Base-by-base conservation (phyloP, 192 early-diverging fungal species). In the Linnemannia schmuckeri region DNA sequence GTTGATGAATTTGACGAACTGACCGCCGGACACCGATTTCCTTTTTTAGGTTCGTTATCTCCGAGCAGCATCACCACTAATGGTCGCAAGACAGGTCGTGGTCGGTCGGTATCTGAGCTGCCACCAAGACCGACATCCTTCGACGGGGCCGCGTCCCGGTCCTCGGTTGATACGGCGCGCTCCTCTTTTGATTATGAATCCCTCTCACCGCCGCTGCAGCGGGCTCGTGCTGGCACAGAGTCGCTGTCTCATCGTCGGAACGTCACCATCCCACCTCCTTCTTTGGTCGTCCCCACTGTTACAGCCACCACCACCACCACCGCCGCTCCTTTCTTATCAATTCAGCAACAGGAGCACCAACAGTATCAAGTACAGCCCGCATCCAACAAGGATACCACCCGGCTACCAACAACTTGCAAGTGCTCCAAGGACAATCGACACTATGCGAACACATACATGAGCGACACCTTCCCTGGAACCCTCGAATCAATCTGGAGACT, bases 351-450 rank as follows among this genome's bases (percentile, higher is more conserved):
- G 24, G 46, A 40, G 18, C 68, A 72, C 10, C 75, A 12, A 18
- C 70, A 74, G 5, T 55, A 72, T 30, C 71, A 42, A 20, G 52
- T 2, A 5, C 79, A 66, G 61, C 17, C 52, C 0, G 71, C 40
- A 74, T 33, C 72, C 40, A 27, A 10, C 33, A 24, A 2, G n/a
- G 30, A 40, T 10, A 35, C 52, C 5, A 9, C 54, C 33, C 80
- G 37, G 1, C 20, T 70, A 42, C 69, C 82, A 18, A 81, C 81
- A 12, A 42, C 73, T 13, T 90, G 89, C 52, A 76, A 80, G 38
- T 90, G 89, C 70, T 79, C 81, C 27, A 85, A 88, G 70, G 84
- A 86, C 35, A 73, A 75, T 20, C 76, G 82, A 27, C 89, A 90
- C 33, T 88, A 78, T 55, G 27, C 79, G 20, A 71, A 69, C 44